Percentiles rank a stretch among this genome's conserved stretches.
These are phyloP conservation scores for Austroboletus eburneus DNA, from an alignment of 768 basidiomycete species.

Conservation along the genomic window DNA sequence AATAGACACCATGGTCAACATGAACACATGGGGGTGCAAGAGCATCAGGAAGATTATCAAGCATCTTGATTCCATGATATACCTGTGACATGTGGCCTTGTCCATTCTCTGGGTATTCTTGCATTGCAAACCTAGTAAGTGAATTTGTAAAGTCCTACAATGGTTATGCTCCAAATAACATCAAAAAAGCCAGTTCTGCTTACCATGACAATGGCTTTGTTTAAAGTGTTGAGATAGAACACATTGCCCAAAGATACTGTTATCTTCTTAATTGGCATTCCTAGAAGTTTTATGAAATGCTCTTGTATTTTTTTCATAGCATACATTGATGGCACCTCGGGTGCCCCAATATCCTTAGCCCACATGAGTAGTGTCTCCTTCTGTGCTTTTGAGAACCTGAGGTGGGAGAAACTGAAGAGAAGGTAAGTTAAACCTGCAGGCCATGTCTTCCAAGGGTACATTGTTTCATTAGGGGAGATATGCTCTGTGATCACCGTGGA, in stretches of 20 bases:
- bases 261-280: conserved; percentile 22
- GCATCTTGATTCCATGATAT: conserved; percentile 28
- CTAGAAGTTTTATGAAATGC: conserved; percentile 13
- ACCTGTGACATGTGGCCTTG: conserved; percentile 18
- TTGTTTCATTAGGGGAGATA: neutral
- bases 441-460: conserved; percentile 9
- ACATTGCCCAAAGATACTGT: conserved; percentile 19
- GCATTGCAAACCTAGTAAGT: conserved; percentile 16
- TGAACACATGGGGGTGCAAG: conserved; percentile 24
- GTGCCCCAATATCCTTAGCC: conserved; percentile 27
- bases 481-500: neutral
- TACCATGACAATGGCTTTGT: conserved; percentile 19
- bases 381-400: conserved; percentile 30
- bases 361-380: conserved; percentile 26
- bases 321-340: conserved; percentile 24
- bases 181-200: neutral
- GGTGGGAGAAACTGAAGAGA: conserved; percentile 29
- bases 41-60: conserved; percentile 23
- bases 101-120: conserved; percentile 27
- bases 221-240: conserved; percentile 26
- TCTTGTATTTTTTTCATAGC: conserved; percentile 18
- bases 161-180: neutral
- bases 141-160: conserved; percentile 22
- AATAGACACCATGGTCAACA: conserved; percentile 16
- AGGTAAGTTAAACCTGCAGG: conserved; percentile 17